Conservation (phyloP, 1,139 yeast genomes). For the Hansenula lynferdii region DNA sequence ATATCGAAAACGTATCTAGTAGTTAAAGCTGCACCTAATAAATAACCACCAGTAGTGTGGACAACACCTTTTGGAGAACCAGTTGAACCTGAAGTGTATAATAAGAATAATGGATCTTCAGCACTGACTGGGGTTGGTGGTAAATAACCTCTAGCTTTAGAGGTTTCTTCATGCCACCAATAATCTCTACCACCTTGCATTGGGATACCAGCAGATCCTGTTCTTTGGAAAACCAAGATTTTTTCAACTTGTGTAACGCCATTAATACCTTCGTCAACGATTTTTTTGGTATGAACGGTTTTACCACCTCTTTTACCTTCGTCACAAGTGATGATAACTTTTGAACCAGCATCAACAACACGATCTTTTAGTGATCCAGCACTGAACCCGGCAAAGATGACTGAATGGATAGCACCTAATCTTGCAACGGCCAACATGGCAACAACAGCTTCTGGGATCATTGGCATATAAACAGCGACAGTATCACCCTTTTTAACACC, state of each 20-base stretch:
- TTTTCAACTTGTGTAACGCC: slow-evolving; percentile 77
- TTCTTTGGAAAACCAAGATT: slow-evolving; percentile 83
- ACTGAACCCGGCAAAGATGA: slow-evolving; percentile 94
- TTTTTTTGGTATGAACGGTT: slow-evolving; percentile 83
- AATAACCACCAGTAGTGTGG: slow-evolving; percentile 90
- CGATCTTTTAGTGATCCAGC: slow-evolving; percentile 92
- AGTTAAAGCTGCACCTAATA: slow-evolving; percentile 91
- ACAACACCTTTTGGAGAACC: slow-evolving; percentile 99
- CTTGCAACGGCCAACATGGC: slow-evolving; percentile 95
- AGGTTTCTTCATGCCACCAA: slow-evolving; percentile 90
- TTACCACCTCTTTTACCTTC: slow-evolving; percentile 97
- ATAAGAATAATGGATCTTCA: slow-evolving; percentile 88
- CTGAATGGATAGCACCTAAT: slow-evolving; percentile 95
- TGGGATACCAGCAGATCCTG: slow-evolving; percentile 61
- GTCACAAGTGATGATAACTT: slow-evolving; percentile 90
- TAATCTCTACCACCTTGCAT: slow-evolving; percentile 83
- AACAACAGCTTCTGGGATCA: slow-evolving; percentile 93
- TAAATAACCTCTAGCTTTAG: slow-evolving; percentile 75
- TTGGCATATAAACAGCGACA: slow-evolving; percentile 94
- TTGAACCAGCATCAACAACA: slow-evolving; percentile 81
- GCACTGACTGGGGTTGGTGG: slow-evolving; percentile 87
- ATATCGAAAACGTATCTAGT: slow-evolving; percentile 92
- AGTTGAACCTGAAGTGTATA: slow-evolving; percentile 94
- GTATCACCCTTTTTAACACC: slow-evolving; percentile 93
- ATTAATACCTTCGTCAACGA: slow-evolving; percentile 88